Evolutionary conservation across 352 stramenopile genomes (phyloP).

Genomic region (Phytophthora colocasiae): DNA sequence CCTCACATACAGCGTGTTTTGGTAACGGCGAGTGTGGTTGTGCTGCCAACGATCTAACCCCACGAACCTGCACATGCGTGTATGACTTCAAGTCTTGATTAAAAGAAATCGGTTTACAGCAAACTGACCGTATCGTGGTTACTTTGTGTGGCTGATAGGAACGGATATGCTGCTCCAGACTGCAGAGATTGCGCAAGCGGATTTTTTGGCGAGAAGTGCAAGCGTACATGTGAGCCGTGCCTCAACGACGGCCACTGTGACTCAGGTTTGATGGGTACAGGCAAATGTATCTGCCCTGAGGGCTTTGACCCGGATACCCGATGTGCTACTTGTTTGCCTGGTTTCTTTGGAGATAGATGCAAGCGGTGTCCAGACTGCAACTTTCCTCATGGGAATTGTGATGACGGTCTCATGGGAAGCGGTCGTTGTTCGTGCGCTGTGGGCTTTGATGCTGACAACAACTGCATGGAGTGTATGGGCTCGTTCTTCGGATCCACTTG

Average conservation of each 20-base stretch:
- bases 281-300: constrained; percentile 72
- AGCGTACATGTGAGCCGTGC: constrained; percentile 70
- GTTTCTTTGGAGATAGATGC: constrained; percentile 78
- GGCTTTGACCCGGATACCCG: constrained; percentile 81
- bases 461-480: constrained; percentile 88
- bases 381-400: constrained; percentile 85
- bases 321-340: constrained; percentile 81
- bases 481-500: constrained; percentile 82
- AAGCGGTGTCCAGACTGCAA: constrained; percentile 83
- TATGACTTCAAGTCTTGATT: constrained; percentile 42
- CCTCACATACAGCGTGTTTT: constrained; percentile 55
- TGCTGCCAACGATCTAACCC: constrained; percentile 64
- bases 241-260: constrained; percentile 80
- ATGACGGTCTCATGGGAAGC: constrained; percentile 80
- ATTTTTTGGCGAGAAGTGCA: constrained; percentile 67
- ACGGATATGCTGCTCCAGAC: constrained; percentile 72
- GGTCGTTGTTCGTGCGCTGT: constrained; percentile 87
- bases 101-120: background rate
- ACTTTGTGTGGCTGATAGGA: constrained; percentile 26
- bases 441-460: constrained; percentile 70
- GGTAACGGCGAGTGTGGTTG: constrained; percentile 79
- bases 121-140: background rate
- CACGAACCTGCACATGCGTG: constrained; percentile 70
- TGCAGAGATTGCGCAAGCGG: constrained; percentile 68
- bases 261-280: constrained; percentile 61